Evolutionary conservation across 2,329 filamentous ascomycete genomes (phyloP), one percentile per base, ranked within the genome.

Genomic region (Neopestalotiopsis sp.): DNA sequence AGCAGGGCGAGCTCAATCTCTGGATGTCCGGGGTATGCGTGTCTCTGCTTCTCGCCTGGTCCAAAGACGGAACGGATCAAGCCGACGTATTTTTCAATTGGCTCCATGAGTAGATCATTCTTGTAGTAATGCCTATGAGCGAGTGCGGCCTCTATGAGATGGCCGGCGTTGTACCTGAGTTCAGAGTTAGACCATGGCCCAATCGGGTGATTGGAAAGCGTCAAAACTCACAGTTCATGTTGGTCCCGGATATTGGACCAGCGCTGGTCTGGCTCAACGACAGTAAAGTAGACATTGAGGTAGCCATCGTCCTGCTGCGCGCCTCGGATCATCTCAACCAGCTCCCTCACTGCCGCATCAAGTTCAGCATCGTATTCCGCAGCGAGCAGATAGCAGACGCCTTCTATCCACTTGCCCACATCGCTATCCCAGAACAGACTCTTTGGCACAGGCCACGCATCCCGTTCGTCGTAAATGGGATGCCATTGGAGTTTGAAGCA

Each of bases 221-320:
- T 14, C 45, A 4, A 4, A 6, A 20, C 81, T 77, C 79, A 88
- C 81, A 91, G 76, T 75, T 90, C 89, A 78, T 91, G 88, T 78
- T 89, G 84, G 75, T 91, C 89, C 62, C 87, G 77, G 7, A 91
- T 71, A 71, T 91, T 90, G 0, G 85, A 83, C 80, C 87, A 91
- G 9, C 88, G 76, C 65, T 85, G 84, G 0, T 78, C 82, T 0
- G 86, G 87, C 58, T 87, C 86, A 1, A 89, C 85, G 0, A 91
- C 85, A 0, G 86, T 89, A 70, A 86, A 91, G 73, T 91, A 88
- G 6, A 90, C 85, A 73, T 91, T 91, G 28, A 91, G 74, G 73
- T 91, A 91, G 0, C 89, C 89, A 73, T 91, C 89, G 1, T 80
- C 76, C 66, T 87, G 84, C 77, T 91, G 89, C 0, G 89, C 89